Percentiles rank a stretch among this genome's conserved stretches.
These are phyloP conservation scores for Fusarium illudens DNA, from an alignment of 2,329 filamentous ascomycete species.

Conservation along the genomic window DNA sequence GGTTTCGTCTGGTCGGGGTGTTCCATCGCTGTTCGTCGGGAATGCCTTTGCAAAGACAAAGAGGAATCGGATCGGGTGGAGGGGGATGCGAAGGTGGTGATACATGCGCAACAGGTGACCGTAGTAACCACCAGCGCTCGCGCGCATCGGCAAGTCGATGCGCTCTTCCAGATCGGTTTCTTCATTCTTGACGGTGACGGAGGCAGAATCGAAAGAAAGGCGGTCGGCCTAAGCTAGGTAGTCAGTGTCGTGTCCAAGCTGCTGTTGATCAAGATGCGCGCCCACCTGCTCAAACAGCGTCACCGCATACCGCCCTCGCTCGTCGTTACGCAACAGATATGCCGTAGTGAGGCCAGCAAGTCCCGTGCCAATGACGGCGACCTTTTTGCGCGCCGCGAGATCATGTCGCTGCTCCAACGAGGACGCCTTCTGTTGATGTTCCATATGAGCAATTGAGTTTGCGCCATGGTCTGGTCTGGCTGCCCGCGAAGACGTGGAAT, in stretches of 20 bases:
- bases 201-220: slow-evolving; percentile 51
- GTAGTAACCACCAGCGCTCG: slow-evolving; percentile 58
- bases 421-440: not conserved
- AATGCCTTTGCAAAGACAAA: slow-evolving; percentile 58
- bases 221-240: slow-evolving; percentile 39
- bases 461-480: not conserved
- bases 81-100: slow-evolving; percentile 59
- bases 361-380: slow-evolving; percentile 50
- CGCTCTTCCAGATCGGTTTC: slow-evolving; percentile 45
- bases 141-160: slow-evolving; percentile 52
- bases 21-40: slow-evolving; percentile 8
- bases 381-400: not conserved
- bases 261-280: not conserved
- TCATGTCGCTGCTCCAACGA: not conserved
- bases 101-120: slow-evolving; percentile 65
- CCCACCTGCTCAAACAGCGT: slow-evolving; percentile 51
- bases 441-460: not conserved
- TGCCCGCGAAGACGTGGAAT: not conserved
- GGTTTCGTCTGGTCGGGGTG: slow-evolving; percentile 37
- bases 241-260: not conserved
- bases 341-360: slow-evolving; percentile 50
- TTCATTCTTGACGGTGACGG: slow-evolving; percentile 47
- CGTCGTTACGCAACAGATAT: slow-evolving; percentile 47
- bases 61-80: slow-evolving; percentile 60
- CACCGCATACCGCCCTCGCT: slow-evolving; percentile 43